phyloP scores from a whole-genome alignment of 2,329 filamentous ascomycete genomes.

The Cercospora zeae-maydis region DNA sequence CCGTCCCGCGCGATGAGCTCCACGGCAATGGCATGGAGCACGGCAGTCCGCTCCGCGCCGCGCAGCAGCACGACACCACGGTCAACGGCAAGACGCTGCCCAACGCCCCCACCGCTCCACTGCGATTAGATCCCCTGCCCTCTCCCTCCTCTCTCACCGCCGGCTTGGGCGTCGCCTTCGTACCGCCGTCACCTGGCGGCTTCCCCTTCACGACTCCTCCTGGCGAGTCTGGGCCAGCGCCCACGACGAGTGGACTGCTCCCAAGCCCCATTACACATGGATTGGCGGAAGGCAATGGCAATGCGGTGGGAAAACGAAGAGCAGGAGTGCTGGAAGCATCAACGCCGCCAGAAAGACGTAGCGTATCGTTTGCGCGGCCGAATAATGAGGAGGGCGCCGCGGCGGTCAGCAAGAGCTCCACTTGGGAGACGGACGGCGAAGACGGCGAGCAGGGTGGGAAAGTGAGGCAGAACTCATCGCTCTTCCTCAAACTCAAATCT shows the following conservation, averaged over 20 bases:
- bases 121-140: background rate
- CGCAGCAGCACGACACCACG: conserved; percentile 1
- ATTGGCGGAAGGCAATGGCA: conserved; percentile 3
- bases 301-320: background rate
- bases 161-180: conserved; percentile 13
- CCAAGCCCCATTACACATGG: conserved; percentile 3
- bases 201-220: conserved; percentile 25
- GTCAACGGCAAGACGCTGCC: conserved; percentile 14
- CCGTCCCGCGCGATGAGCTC: background rate
- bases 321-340: conserved; percentile 5
- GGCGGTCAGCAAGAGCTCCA: conserved; percentile 26
- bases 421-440: conserved; percentile 30
- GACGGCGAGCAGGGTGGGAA: conserved; percentile 18
- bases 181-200: conserved; percentile 18
- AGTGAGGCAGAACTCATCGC: conserved; percentile 26
- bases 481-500: conserved; percentile 33
- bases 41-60: background rate
- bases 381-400: conserved; percentile 21
- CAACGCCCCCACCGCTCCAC: conserved; percentile 10
- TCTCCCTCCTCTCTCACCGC: background rate
- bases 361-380: conserved; percentile 32
- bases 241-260: conserved; percentile 22
- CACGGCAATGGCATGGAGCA: background rate
- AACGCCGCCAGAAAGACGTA: conserved; percentile 30
- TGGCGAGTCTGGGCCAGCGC: conserved; percentile 21